A percentile compares a stretch with the other conserved stretches of the same genome.
phyloP scores from a whole-genome alignment of 1,284 basidiomycete species.

The Leccinum pachyderme region DNA sequence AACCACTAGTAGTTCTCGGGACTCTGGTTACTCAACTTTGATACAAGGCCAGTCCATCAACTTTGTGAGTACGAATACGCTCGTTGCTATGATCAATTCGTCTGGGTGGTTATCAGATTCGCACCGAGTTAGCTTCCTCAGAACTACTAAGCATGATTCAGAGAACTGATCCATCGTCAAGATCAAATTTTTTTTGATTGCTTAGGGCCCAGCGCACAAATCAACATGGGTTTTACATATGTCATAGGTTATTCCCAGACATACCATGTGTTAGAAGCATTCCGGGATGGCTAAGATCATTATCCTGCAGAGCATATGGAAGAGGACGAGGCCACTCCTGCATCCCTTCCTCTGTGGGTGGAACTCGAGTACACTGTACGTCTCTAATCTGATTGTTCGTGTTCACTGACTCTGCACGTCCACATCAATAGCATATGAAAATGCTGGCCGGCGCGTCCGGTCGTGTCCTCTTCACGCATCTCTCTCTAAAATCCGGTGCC shows the following conservation, averaged over 20 bases:
- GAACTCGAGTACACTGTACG: constrained; percentile 71
- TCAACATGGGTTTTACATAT: constrained; percentile 34
- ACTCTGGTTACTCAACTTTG: no score
- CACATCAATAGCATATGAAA: constrained; percentile 74
- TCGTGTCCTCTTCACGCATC: constrained; percentile 79
- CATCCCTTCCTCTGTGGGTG: constrained; percentile 84
- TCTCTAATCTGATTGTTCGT: constrained; percentile 1
- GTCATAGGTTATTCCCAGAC: constrained; percentile 36
- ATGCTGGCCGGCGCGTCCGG: constrained; percentile 65
- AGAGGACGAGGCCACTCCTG: constrained; percentile 77
- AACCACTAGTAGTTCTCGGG: no score
- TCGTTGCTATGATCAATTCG: background rate
- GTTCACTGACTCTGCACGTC: background rate
- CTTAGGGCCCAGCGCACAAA: background rate
- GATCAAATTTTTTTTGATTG: background rate
- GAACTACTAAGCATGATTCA: background rate
- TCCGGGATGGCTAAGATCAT: constrained; percentile 6
- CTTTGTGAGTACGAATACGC: background rate
- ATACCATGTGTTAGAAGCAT: background rate
- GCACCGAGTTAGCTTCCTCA: background rate
- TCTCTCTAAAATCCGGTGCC: constrained; percentile 66
- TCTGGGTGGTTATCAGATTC: no score
- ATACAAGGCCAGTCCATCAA: no score
- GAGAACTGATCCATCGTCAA: background rate
- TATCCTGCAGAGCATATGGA: constrained; percentile 89